Conservation (phyloP, 208 protist species). For the Endotrypanum monterogeii region DNA sequence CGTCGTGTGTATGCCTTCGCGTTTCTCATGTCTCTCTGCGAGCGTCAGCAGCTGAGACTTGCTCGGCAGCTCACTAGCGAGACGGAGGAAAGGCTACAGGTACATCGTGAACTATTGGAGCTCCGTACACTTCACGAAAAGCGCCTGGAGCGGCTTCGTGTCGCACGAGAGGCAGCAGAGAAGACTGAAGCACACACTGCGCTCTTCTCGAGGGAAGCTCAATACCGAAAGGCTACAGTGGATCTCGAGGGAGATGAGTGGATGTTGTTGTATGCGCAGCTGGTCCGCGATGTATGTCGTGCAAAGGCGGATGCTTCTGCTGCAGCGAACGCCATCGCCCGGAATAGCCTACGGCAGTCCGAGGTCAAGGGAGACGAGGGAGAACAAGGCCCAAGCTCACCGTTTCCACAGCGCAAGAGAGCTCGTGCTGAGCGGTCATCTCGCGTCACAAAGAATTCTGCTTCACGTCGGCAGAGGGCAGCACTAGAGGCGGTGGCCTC, state of each 20-base stretch:
- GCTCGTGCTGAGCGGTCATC: neutral
- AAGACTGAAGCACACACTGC: neutral
- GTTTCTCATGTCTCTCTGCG: conserved; percentile 4
- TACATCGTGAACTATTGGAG: conserved; percentile 18
- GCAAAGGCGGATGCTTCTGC: conserved; percentile 11
- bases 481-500: conserved; percentile 21
- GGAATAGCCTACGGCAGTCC: neutral
- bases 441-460: neutral
- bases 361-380: neutral
- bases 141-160: conserved; percentile 5
- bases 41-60: neutral
- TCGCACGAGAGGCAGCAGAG: conserved; percentile 14
- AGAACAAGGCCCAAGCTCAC: neutral
- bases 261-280: conserved; percentile 22
- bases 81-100: conserved; percentile 7
- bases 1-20: conserved; percentile 7
- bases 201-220: conserved; percentile 4
- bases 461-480: conserved; percentile 15
- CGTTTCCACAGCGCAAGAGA: conserved; percentile 6
- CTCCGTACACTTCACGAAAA: conserved; percentile 29
- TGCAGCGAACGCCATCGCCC: neutral
- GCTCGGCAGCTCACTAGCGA: neutral
- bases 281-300: conserved; percentile 25
- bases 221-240: conserved; percentile 33
- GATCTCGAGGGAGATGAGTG: conserved; percentile 58